Evolutionary conservation across 495 filamentous ascomycete species (phyloP).

Genomic region (Aspergillus coremiiformis): DNA sequence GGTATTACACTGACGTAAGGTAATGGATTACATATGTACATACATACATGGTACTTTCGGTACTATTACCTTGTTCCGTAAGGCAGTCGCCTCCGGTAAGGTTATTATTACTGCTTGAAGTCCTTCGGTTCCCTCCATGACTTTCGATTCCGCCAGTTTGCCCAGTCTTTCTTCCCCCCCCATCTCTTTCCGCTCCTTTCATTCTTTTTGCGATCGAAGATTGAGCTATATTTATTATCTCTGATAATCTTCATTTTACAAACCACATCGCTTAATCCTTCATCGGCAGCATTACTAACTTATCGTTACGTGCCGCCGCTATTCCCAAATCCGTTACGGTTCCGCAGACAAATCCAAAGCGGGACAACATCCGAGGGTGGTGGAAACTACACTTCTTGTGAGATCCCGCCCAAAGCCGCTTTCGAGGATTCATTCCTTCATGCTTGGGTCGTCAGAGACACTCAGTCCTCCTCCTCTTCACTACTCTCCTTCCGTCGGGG

Average conservation of each 20-base stretch:
- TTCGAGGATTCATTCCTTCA: slow-evolving; percentile 18
- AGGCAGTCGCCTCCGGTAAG: neutral
- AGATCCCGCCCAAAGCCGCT: slow-evolving; percentile 31
- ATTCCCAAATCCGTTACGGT: slow-evolving; percentile 26
- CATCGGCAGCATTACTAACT: slow-evolving; percentile 6
- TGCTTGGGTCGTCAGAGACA: slow-evolving; percentile 12
- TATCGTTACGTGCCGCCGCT: slow-evolving; percentile 23
- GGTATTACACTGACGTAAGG: neutral
- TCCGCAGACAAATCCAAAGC: slow-evolving; percentile 26
- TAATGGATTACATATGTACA: neutral
- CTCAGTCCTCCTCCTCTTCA: slow-evolving; percentile 31
- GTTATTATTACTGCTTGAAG: slow-evolving; percentile 11
- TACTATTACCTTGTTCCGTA: too few species aligned
- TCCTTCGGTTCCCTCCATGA: slow-evolving; percentile 1
- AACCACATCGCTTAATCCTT: neutral
- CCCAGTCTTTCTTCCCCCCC: neutral
- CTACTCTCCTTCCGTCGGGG: slow-evolving; percentile 33
- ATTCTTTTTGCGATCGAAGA: neutral
- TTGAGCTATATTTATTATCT: neutral
- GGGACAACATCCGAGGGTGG: slow-evolving; percentile 42
- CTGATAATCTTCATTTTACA: neutral
- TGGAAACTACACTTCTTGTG: slow-evolving; percentile 23
- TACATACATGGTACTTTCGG: too few species aligned
- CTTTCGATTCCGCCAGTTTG: slow-evolving; percentile 10
- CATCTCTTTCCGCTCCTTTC: neutral